Percentiles rank a stretch among this genome's conserved stretches.
These are phyloP conservation scores for Colletotrichum filicis DNA, from an alignment of 2,329 filamentous ascomycete species.

Conservation along the genomic window DNA sequence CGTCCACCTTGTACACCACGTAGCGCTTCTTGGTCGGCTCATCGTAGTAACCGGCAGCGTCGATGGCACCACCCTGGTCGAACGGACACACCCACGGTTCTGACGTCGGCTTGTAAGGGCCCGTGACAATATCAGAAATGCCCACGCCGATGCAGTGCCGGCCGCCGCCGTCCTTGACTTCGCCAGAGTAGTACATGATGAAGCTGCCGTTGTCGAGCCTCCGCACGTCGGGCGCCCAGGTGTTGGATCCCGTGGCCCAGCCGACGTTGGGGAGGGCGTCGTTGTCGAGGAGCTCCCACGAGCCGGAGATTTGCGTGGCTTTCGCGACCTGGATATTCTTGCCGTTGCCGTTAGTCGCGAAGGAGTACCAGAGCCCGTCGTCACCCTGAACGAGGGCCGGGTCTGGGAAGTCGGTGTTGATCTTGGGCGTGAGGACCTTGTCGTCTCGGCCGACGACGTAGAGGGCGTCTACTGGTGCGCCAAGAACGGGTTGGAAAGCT, in stretches of 20 bases:
- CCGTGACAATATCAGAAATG: constrained; percentile 55
- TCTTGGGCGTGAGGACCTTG: constrained; percentile 20
- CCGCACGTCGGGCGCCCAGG: constrained; percentile 72
- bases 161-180: constrained; percentile 48
- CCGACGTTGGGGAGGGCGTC: constrained; percentile 64
- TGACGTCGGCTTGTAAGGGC: constrained; percentile 62
- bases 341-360: constrained; percentile 63
- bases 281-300: constrained; percentile 58
- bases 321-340: constrained; percentile 65
- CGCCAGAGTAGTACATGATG: constrained; percentile 70
- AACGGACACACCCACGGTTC: constrained; percentile 64
- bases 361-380: constrained; percentile 66
- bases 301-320: constrained; percentile 57
- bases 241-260: constrained; percentile 65
- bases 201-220: constrained; percentile 61
- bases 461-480: constrained; percentile 19
- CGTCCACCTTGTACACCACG: constrained; percentile 74
- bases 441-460: constrained; percentile 21
- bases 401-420: constrained; percentile 63
- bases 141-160: constrained; percentile 71
- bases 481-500: constrained; percentile 9
- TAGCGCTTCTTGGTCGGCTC: constrained; percentile 62
- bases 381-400: constrained; percentile 60
- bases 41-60: constrained; percentile 70
- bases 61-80: constrained; percentile 69